Conservation (phyloP, 352 stramenopile species). For the Phytophthora pisi region DNA sequence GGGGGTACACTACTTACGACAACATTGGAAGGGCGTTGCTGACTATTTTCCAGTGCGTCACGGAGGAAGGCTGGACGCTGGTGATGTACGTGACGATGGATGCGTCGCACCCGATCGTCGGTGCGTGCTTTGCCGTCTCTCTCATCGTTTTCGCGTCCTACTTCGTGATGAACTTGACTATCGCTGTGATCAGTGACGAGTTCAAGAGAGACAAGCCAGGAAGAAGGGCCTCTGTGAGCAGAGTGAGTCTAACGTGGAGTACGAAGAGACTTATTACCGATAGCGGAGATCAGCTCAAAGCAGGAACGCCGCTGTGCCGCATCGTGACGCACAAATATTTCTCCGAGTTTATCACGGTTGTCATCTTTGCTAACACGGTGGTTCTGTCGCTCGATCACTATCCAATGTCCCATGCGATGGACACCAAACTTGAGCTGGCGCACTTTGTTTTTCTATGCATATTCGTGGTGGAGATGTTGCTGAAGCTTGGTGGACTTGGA, state of each 20-base stretch:
- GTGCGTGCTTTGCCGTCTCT: constrained; percentile 80
- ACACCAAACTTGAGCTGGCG: constrained; percentile 56
- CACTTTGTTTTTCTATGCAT: constrained; percentile 75
- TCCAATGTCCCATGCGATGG: constrained; percentile 52
- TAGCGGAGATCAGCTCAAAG: neutral
- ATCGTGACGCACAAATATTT: constrained; percentile 60
- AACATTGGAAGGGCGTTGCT: constrained; percentile 86
- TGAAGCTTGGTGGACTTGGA: constrained; percentile 82
- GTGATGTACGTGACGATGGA: constrained; percentile 90
- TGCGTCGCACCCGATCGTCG: constrained; percentile 54
- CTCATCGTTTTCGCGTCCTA: constrained; percentile 90
- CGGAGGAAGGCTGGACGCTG: constrained; percentile 90
- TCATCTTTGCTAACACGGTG: constrained; percentile 80
- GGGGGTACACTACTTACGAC: constrained; percentile 92
- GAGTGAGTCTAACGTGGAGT: neutral
- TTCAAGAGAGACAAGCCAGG: constrained; percentile 63
- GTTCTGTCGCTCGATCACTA: constrained; percentile 83
- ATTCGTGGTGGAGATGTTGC: constrained; percentile 68
- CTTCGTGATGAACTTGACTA: constrained; percentile 91
- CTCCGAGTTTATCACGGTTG: constrained; percentile 50
- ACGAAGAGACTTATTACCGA: neutral
- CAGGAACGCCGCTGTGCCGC: constrained; percentile 19
- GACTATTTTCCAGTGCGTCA: constrained; percentile 93
- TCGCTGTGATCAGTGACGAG: constrained; percentile 91
- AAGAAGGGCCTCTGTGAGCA: neutral